Base-by-base conservation (phyloP, 768 basidiomycete species). In the Dioszegia aurantiaca region DNA sequence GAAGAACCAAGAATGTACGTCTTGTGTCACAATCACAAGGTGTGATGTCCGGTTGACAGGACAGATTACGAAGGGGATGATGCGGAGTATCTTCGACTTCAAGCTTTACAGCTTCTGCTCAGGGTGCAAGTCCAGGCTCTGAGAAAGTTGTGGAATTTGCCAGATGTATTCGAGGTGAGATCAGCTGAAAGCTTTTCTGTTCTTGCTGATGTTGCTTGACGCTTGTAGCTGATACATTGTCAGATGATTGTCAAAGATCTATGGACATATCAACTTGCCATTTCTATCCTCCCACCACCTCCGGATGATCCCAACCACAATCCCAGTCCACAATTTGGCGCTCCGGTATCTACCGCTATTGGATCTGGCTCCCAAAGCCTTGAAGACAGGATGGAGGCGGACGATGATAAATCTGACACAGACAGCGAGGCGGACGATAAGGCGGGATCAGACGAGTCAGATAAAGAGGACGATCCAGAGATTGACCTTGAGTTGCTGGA, bases 11-110 rank as follows among this genome's bases (percentile, higher is more conserved):
- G 81, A 84, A 73, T 74, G 90, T 84, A 55, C 61, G 33, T 33
- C 33, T 33, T 33, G n/a, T 33, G 14, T 6, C 33, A 33, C 14
- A 14, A 33, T 33, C 33, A 33, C 6, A 14, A 6, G 33, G 33
- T 33, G 33, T 14, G 6, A 14, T 6, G 14, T 33, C 6, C 14
- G 21, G 52, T 19, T 42, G 28, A 41, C 16, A 24, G 17, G 30
- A 21, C 68, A 95, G 92, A 90, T 42, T 93, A 90, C 68, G 86
- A 90, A 65, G 91, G 90, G 6, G 81, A 84, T 16, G 82, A 87
- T 58, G 89, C 85, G 14, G 82, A 85, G 37, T 90, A 82, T 70
- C 84, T 87, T 57, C 89, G 89, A 65, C 87, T 89, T 60, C 87
- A 92, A 62, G 88, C 87, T 67, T 80, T 89, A 33, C 93, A 95